These are phyloP conservation scores for Lipomyces yamadae DNA, from an alignment of 805 yeast species.

Conservation along the genomic window DNA sequence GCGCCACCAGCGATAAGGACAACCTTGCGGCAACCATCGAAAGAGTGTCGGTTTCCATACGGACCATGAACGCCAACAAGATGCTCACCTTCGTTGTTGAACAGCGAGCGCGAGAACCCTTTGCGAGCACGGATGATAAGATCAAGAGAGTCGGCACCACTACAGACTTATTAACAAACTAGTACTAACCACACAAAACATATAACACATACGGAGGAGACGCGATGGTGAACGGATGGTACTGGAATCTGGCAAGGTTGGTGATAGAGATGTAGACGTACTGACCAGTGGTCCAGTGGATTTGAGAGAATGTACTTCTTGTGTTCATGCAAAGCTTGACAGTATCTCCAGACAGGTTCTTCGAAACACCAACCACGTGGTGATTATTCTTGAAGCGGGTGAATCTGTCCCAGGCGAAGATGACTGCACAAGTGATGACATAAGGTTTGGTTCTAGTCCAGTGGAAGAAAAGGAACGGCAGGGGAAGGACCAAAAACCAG, in stretches of 20 bases:
- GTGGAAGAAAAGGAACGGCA: slow-evolving; percentile 37
- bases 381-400: slow-evolving; percentile 34
- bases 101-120: slow-evolving; percentile 42
- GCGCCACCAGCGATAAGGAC: slow-evolving; percentile 45
- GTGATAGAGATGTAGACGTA: slow-evolving; percentile 36
- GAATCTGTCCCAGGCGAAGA: slow-evolving; percentile 36
- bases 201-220: slow-evolving; percentile 31
- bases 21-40: slow-evolving; percentile 37
- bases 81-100: slow-evolving; percentile 34
- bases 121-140: slow-evolving; percentile 43
- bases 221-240: slow-evolving; percentile 38
- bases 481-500: slow-evolving; percentile 36
- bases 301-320: slow-evolving; percentile 33
- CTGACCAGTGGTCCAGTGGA: slow-evolving; percentile 40
- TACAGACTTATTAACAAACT: neutral
- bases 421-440: slow-evolving; percentile 37
- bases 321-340: slow-evolving; percentile 36
- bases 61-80: slow-evolving; percentile 37
- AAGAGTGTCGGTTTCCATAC: slow-evolving; percentile 31
- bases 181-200: neutral
- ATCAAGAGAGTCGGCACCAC: slow-evolving; percentile 39
- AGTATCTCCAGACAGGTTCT: slow-evolving; percentile 35
- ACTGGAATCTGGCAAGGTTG: slow-evolving; percentile 35
- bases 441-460: slow-evolving; percentile 36
- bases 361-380: slow-evolving; percentile 32